A percentile compares a stretch with the other conserved stretches of the same genome.
These are phyloP conservation scores for Fomitopsis pinicola DNA, from an alignment of 1,284 basidiomycete species.

Conservation along the genomic window DNA sequence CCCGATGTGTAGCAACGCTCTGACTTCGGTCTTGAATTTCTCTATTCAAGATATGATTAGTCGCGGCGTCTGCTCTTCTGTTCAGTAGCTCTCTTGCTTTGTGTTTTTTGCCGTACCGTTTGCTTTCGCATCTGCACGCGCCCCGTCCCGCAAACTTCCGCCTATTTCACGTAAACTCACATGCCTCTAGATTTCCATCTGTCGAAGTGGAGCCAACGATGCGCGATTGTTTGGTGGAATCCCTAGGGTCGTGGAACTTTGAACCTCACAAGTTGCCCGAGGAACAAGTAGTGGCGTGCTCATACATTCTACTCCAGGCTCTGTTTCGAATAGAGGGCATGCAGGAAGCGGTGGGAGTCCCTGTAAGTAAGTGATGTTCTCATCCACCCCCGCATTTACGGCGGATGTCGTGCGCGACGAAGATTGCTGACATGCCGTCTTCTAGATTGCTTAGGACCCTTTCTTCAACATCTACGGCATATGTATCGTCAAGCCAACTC, in stretches of 20 bases:
- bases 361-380: constrained; percentile 47
- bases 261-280: constrained; percentile 79
- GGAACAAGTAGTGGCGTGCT: constrained; percentile 77
- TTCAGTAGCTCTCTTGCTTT: too few species aligned
- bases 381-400: constrained; percentile 9
- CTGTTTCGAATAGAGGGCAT: constrained; percentile 75
- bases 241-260: constrained; percentile 80
- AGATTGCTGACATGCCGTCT: background rate
- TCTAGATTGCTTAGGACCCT: constrained; percentile 64
- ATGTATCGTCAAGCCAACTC: constrained; percentile 88
- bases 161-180: constrained; percentile 1
- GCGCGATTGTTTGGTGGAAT: constrained; percentile 55
- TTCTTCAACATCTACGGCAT: constrained; percentile 77
- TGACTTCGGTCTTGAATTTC: background rate
- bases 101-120: too few species aligned
- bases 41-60: background rate
- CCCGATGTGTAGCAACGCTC: background rate
- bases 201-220: constrained; percentile 27
- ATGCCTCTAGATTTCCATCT: constrained; percentile 23
- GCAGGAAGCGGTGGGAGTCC: constrained; percentile 58
- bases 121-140: too few species aligned
- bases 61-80: background rate
- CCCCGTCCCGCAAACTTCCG: background rate
- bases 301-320: constrained; percentile 74
- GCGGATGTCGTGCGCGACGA: background rate